Evolutionary conservation across 2,329 filamentous ascomycete genomes (phyloP), one percentile per base, ranked within the genome.

Genomic region (Domatiomyces catenatus): DNA sequence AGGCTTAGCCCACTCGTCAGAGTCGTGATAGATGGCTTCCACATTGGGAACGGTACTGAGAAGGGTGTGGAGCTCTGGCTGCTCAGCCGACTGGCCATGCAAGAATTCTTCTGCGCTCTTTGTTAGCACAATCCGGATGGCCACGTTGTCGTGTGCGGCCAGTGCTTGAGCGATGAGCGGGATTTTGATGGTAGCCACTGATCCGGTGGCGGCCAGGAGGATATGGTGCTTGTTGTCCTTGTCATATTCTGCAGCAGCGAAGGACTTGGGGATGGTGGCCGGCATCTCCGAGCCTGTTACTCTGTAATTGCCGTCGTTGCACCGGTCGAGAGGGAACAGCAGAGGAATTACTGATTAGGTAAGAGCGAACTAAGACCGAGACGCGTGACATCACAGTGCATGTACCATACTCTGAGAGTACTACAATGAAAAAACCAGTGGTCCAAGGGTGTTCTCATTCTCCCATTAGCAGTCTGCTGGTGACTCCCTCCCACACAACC

Each of bases 161-260:
- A 75, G 60, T 0, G 67, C 59, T 43, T 63, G 53, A 52, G 83
- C 71, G 57, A 89, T 86, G 42, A 76, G 70, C 1, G 80, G 80
- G 2, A 87, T 70, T 63, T 95, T 95, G 62, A 94, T 94, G 5
- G 85, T 87, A 12, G 89, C 89, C n/a, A 94, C 86, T 0, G 84
- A 83, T 47, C 83, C 83, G 28, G 75, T 81, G 42, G 79, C 78
- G 39, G 77, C 79, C 43, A 86, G 72, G 15, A 87, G 71, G 48
- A 84, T 69, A 61, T 84, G 80, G 10, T 67, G 67, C 60, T 77
- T 79, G 17, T 66, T 64, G 59, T 80, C 77, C 47, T 67, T 61
- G 42, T 43, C 50, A 42, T 55, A 50, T 2, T 48, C 51, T 8
- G 55, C 54, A 8, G 59, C 58, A 28, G 57, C 55, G 52, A 61